Percentiles rank a stretch among this genome's conserved stretches.
These are phyloP conservation scores for Datisca glomerata DNA, from an alignment of 306 rosid genomes.

Conservation along the genomic window DNA sequence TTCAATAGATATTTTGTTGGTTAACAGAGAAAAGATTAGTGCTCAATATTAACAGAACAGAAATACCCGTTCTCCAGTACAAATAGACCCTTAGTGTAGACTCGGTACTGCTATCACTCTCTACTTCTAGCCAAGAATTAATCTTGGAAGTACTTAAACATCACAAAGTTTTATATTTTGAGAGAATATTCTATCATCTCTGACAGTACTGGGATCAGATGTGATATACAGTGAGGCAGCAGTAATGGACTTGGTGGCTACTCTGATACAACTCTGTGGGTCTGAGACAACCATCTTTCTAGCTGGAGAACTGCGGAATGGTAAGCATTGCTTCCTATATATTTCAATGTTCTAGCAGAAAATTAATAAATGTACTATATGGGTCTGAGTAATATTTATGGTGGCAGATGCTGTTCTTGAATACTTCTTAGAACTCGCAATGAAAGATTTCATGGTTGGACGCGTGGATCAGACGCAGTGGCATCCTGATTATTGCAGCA, in stretches of 20 bases:
- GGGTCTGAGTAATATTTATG: slow-evolving; percentile 14
- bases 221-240: slow-evolving; percentile 74
- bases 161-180: no score
- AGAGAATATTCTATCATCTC: no score
- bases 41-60: no score
- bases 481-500: slow-evolving; percentile 69
- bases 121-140: no score
- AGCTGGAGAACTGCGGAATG: slow-evolving; percentile 78
- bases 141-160: no score
- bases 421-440: slow-evolving; percentile 58
- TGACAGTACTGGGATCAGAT: slow-evolving; percentile 71
- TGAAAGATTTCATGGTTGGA: slow-evolving; percentile 52
- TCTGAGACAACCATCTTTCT: slow-evolving; percentile 56
- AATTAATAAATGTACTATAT: background rate
- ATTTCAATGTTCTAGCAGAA: background rate
- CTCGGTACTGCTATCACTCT: no score
- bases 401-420: slow-evolving; percentile 70
- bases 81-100: no score
- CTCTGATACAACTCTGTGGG: slow-evolving; percentile 57
- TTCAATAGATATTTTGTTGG: no score
- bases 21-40: no score
- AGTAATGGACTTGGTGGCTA: slow-evolving; percentile 53
- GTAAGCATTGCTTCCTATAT: slow-evolving; percentile 20
- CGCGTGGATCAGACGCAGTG: slow-evolving; percentile 65
- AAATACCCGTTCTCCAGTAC: no score